Evolutionary conservation across 345 rosid genomes (phyloP).

Genomic region (Excoecaria agallocha): DNA sequence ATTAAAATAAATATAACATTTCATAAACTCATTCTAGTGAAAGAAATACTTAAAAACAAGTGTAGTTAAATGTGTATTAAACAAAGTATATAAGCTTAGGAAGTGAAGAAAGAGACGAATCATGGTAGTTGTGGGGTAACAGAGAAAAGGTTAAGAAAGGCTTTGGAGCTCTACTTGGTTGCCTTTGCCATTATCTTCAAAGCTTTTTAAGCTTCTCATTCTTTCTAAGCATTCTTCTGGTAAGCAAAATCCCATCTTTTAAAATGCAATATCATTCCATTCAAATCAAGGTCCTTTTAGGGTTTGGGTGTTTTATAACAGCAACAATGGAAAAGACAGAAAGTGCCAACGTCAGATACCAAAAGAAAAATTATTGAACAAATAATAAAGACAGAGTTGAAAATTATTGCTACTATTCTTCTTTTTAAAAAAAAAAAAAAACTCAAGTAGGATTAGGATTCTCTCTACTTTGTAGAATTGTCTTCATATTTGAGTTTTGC

Average conservation of each 20-base stretch:
- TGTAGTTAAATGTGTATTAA: not conserved
- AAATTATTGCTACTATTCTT: not conserved
- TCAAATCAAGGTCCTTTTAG: constrained; percentile 50
- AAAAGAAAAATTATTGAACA: constrained; percentile 26
- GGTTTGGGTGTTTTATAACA: constrained; percentile 65
- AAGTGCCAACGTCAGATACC: constrained; percentile 41
- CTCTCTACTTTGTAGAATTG: constrained; percentile 20
- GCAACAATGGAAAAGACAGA: constrained; percentile 41
- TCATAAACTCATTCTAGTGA: too few relatives aligned
- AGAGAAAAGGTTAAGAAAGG: constrained; percentile 29
- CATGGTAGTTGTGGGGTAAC: constrained; percentile 34
- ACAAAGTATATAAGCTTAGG: not conserved
- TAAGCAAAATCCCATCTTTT: constrained; percentile 29
- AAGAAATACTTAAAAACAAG: not conserved
- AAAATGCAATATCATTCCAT: constrained; percentile 24
- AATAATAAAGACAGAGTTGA: constrained; percentile 8
- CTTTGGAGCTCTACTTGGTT: constrained; percentile 6
- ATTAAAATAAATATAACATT: too few relatives aligned
- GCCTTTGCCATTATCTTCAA: constrained; percentile 1
- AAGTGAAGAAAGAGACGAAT: constrained; percentile 26
- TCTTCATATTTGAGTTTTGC: constrained; percentile 16
- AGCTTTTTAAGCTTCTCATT: constrained; percentile 32
- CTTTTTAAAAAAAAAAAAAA: not conserved
- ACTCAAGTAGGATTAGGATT: constrained; percentile 28
- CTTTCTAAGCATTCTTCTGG: constrained; percentile 4